Conservation (phyloP, 305 asterid species). For the Plantago lanceolata region DNA sequence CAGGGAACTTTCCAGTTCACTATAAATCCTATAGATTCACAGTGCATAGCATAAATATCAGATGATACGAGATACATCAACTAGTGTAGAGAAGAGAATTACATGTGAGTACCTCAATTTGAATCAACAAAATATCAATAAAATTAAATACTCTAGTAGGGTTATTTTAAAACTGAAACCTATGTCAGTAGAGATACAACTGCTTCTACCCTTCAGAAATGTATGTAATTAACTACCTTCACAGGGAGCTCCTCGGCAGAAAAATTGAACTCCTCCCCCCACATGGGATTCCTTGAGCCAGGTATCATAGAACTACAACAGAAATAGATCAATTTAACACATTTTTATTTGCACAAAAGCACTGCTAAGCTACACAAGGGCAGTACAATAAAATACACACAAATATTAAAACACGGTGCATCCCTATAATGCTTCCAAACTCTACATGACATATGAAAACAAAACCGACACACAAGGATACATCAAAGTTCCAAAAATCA, state of each 20-base stretch:
- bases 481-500: no score
- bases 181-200: conserved; percentile 9
- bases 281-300: conserved; percentile 93
- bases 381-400: conserved; percentile 15
- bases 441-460: background rate
- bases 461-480: background rate
- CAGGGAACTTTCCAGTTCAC: conserved; percentile 1
- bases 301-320: conserved; percentile 89
- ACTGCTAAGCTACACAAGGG: conserved; percentile 18
- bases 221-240: conserved; percentile 46
- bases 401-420: background rate
- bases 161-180: background rate
- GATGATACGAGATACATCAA: conserved; percentile 14
- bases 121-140: background rate
- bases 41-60: background rate
- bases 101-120: background rate
- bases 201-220: conserved; percentile 6
- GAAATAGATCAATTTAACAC: conserved; percentile 18
- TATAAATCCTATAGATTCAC: background rate
- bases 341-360: conserved; percentile 18
- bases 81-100: background rate
- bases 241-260: conserved; percentile 85
- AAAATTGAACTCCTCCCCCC: conserved; percentile 97
- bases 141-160: background rate
- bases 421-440: background rate